Conservation (phyloP, 2,329 filamentous ascomycete species). For the Fusarium phyllophilum region DNA sequence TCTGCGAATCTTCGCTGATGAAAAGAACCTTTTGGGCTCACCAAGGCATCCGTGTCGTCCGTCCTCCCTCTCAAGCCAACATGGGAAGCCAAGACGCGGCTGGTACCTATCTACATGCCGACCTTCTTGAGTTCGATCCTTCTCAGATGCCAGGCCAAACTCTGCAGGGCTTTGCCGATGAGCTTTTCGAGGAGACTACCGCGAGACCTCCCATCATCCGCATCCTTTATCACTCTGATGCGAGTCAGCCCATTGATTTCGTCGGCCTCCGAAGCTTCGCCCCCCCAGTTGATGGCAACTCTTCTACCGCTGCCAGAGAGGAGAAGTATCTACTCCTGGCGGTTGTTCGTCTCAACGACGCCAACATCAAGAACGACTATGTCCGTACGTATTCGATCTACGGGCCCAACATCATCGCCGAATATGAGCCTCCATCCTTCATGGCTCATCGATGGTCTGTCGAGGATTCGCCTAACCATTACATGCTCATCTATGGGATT, state of each 20-base stretch:
- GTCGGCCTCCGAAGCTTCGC: background rate
- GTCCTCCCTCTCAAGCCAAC: background rate
- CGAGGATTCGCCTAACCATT: background rate
- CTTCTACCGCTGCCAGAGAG: background rate
- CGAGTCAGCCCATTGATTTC: background rate
- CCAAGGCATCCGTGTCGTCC: background rate
- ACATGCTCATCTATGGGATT: background rate
- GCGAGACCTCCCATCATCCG: background rate
- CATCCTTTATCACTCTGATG: background rate
- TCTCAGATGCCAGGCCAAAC: background rate
- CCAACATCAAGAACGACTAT: background rate
- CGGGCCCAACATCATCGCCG: background rate
- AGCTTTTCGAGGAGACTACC: background rate
- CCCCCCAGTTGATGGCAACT: background rate
- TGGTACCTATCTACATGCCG: background rate
- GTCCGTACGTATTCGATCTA: background rate
- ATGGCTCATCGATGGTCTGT: background rate
- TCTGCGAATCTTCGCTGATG: background rate
- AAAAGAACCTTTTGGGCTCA: background rate
- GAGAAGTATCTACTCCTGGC: background rate
- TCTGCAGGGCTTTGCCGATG: background rate
- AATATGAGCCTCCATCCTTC: background rate
- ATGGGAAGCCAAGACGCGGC: background rate
- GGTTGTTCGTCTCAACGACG: background rate
- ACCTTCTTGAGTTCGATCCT: background rate